Base-by-base conservation (phyloP, 2,329 filamentous ascomycete genomes). In the Colletotrichum musicola region DNA sequence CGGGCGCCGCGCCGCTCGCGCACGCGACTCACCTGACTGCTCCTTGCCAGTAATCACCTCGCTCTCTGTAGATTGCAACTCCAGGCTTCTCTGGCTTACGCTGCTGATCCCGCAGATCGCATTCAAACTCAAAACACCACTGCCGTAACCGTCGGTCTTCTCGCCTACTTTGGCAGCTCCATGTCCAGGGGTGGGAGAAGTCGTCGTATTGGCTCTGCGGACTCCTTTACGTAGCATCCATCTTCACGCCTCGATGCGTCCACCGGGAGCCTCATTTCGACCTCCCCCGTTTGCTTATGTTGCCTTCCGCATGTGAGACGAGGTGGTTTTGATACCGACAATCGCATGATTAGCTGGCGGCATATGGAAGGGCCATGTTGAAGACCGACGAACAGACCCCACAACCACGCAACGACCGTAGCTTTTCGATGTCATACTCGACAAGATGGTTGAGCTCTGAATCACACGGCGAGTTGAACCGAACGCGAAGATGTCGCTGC, bases 81-180 rank as follows among this genome's bases (percentile, higher is more conserved):
- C n/a, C 49, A 64, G 25, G 46, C 53, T 38, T 53, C 44, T 46
- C 42, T 64, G 54, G 30, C 27, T 49, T 58, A 50, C 49, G 54
- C 44, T 61, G 66, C 62, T 69, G 66, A 69, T 68, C 66, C 55
- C 38, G 65, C 62, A 65, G 62, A 68, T 69, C 66, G 51, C 50
- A 69, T 66, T 64, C 62, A 69, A 66, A 68, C 49, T 49, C 62
- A 50, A 56, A 66, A 65, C 42, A 61, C 64, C 35, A 66, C 62
- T 65, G 55, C 50, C 66, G 62, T 50, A 46, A 60, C 7, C 7
- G 18, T 44, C 54, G 62, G 50, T 55, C 55, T 44, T 55, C 35
- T 61, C 18, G 55, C 62, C 50, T 56, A 50, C 27, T 69, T 49
- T 50, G 50, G 62, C 66, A 66, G 50, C 55, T 14, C 62, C 55